These are phyloP conservation scores for Clonostachys byssicola DNA, from an alignment of 2,329 filamentous ascomycete species.

Conservation along the genomic window DNA sequence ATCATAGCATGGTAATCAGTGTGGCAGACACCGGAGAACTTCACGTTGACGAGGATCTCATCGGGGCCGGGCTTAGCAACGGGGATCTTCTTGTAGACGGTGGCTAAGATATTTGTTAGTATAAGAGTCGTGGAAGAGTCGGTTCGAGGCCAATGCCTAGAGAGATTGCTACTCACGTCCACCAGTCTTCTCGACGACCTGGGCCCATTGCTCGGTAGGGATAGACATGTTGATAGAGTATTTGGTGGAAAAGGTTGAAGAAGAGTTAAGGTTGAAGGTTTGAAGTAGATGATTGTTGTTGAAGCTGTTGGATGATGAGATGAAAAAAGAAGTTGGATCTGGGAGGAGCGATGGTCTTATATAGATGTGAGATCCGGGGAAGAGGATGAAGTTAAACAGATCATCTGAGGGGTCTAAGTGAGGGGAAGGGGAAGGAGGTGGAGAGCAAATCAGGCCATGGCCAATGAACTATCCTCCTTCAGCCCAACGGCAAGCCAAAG, in stretches of 20 bases:
- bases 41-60: conserved; percentile 89
- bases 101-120: conserved; percentile 31
- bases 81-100: conserved; percentile 75
- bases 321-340: no score
- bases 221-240: conserved; percentile 36
- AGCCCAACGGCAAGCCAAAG: no score
- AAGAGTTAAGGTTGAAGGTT: not conserved
- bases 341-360: no score
- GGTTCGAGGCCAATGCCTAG: not conserved
- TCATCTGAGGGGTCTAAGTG: no score
- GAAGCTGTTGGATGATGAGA: no score
- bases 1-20: conserved; percentile 78
- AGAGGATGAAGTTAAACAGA: no score
- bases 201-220: conserved; percentile 84
- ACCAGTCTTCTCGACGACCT: conserved; percentile 80
- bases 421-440: no score
- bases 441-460: no score
- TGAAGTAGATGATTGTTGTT: no score
- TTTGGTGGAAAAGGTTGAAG: not conserved
- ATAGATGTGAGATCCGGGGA: no score
- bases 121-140: not conserved
- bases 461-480: no score
- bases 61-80: conserved; percentile 79
- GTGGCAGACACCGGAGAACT: conserved; percentile 88
- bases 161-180: conserved; percentile 45